Conservation (phyloP, 2,329 filamentous ascomycete species). For the Xylaria arbuscula region DNA sequence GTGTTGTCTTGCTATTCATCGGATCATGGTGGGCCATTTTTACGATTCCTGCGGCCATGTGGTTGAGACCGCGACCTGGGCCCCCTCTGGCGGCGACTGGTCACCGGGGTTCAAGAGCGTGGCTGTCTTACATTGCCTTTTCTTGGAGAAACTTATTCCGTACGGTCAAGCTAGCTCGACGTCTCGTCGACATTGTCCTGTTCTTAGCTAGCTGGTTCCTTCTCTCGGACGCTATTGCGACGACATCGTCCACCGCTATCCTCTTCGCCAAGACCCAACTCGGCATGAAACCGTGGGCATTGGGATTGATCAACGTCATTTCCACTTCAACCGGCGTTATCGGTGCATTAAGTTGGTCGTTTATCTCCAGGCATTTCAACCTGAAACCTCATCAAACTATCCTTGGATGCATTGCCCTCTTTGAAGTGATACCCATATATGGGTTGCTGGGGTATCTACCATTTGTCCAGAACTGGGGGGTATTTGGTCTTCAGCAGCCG, state of each 20-base stretch:
- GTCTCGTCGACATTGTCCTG: constrained; percentile 77
- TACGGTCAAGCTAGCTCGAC: constrained; percentile 79
- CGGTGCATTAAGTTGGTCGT: constrained; percentile 91
- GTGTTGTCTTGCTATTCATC: constrained; percentile 86
- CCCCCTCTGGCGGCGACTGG: constrained; percentile 73
- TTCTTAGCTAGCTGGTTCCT: constrained; percentile 94
- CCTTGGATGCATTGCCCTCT: constrained; percentile 87
- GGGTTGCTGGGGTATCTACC: constrained; percentile 89
- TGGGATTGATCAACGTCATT: constrained; percentile 94
- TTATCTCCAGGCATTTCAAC: constrained; percentile 74
- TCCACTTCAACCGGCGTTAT: constrained; percentile 84
- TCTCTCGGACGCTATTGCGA: constrained; percentile 92
- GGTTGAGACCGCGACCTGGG: constrained; percentile 88
- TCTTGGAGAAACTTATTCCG: constrained; percentile 89
- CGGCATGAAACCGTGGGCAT: constrained; percentile 85
- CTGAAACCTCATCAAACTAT: constrained; percentile 88
- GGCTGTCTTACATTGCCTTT: constrained; percentile 79
- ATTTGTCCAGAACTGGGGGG: constrained; percentile 77
- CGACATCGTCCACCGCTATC: constrained; percentile 92
- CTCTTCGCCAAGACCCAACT: constrained; percentile 95
- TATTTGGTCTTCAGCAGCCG: constrained; percentile 87
- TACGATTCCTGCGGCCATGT: constrained; percentile 86
- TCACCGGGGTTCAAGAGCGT: constrained; percentile 58
- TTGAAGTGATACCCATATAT: constrained; percentile 93
- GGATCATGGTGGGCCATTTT: constrained; percentile 95